Evolutionary conservation across 805 yeast species (phyloP), one percentile per base, ranked within the genome.

Genomic region (Kodamaea laetipori): DNA sequence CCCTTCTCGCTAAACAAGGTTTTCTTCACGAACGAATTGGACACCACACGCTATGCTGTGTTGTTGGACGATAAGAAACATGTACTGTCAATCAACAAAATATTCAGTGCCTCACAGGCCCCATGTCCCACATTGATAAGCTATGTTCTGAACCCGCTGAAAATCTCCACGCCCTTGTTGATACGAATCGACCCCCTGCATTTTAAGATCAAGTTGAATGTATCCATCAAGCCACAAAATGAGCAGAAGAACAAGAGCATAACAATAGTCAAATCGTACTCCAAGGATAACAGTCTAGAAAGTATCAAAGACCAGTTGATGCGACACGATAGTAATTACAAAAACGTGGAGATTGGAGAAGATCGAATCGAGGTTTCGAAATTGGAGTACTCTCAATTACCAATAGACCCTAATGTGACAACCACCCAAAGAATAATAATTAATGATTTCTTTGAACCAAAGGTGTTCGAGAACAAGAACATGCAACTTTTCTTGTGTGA

Each of bases 251-350:
- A 38, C 23, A 56, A 55, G 27, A 50, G 61, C 13, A 48, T 71
- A n/a, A 46, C 66, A 0, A 65, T 71, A 10, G 61, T 66, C 8
- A 70, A 70, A 36, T 50, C 67, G 1, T 49, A 46, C 19, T 57
- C 56, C 9, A 40, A 48, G n/a, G 47, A 47, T 17, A 44, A 44
- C 15, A 45, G 49, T 10, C 34, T 43, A 2, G 46, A 46, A 2
- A 27, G 37, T 4, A 46, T 60, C 3, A 48, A 46, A 16, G 41
- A 39, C 24, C 36, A 44, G 6, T 42, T 54, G 8, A 33, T 34
- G 9, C 48, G 46, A 12, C 44, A 47, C 5, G 40, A 45, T 8
- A 32, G 37, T 37, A 36, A 42, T 30, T 26, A 39, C n/a, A 43
- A 43, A 12, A 35, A 33, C 13, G 43, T 40, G 28, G 19, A 39